Base-by-base conservation (phyloP, 345 rosid species). In the Abelmoschus esculentus region DNA sequence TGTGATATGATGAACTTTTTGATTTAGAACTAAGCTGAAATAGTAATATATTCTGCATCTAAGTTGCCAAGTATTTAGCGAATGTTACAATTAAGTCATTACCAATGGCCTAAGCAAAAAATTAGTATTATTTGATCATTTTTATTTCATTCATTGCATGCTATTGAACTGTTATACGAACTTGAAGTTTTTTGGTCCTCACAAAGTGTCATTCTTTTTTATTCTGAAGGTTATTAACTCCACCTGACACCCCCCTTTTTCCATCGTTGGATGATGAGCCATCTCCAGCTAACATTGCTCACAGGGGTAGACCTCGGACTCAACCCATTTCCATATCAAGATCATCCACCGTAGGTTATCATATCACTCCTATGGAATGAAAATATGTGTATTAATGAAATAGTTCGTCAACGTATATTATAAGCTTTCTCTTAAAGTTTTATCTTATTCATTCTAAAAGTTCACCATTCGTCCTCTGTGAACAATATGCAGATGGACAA, bases 231-330 rank as follows among this genome's bases (percentile, higher is more conserved):
- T 85, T 95, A 73, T 78, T 91, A 84, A 91, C 98, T 80, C 98
- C 99, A 67, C 99, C 99, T 0, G 98, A 95, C 59, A 90, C 99
- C 56, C 99, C 99, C 3, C 97, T 95, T 70, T 95, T 95, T 79
- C 93, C 87, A 70, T 91, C 93, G 1, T 69, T 95, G 92, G 98
- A 95, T 56, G 96, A 95, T 70, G 93, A 88, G 65, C 90, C 90
- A 6, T 83, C 77, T 13, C 77, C 84, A 65, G 82, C 80, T 68
- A 84, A 74, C 84, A 81, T 76, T 82, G 73, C 75, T 32, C 74
- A 81, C 34, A 90, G 91, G 82, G 98, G 99, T 34, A 92, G 99
- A 70, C 88, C 96, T 54, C 86, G 84, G 69, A 90, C 96, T 76
- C 99, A 95, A 75, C 89, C 92, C 26, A 81, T 89, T 84, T 83